Evolutionary conservation across 1,139 yeast species (phyloP).

Genomic region (Candida sp.): DNA sequence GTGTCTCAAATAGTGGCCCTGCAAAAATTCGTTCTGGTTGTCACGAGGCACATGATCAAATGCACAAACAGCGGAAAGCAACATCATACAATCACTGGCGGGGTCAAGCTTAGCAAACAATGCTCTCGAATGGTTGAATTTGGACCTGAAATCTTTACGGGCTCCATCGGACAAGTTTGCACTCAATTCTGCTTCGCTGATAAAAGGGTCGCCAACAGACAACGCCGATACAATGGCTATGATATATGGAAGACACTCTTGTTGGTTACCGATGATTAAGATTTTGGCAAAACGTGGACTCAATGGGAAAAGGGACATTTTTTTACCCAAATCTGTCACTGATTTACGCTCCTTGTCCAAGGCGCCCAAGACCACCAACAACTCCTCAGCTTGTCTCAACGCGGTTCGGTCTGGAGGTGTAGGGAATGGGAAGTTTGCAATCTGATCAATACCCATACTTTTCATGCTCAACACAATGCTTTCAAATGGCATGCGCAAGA

Average conservation of each 20-base stretch:
- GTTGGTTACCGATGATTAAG: slow-evolving; percentile 86
- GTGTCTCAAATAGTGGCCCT: slow-evolving; percentile 63
- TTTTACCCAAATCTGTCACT: slow-evolving; percentile 79
- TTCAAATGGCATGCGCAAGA: slow-evolving; percentile 94
- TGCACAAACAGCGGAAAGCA: slow-evolving; percentile 89
- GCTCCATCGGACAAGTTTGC: slow-evolving; percentile 28
- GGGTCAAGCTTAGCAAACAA: slow-evolving; percentile 71
- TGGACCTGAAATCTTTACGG: slow-evolving; percentile 40
- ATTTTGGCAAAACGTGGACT: slow-evolving; percentile 95
- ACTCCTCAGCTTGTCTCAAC: slow-evolving; percentile 66
- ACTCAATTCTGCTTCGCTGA: slow-evolving; percentile 67
- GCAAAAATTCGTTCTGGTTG: slow-evolving; percentile 50
- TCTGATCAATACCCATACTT: slow-evolving; percentile 93
- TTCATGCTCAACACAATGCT: slow-evolving; percentile 95
- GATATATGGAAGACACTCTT: slow-evolving; percentile 81
- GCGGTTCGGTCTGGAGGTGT: slow-evolving; percentile 81
- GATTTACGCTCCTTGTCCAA: slow-evolving; percentile 50
- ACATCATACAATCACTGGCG: slow-evolving; percentile 73
- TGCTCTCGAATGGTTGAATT: slow-evolving; percentile 59
- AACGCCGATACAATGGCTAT: slow-evolving; percentile 92
- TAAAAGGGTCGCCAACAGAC: slow-evolving; percentile 93
- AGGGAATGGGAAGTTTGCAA: slow-evolving; percentile 94
- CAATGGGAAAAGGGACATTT: slow-evolving; percentile 91
- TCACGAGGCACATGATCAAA: slow-evolving; percentile 71
- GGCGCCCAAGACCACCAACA: slow-evolving; percentile 82